Conservation (phyloP, 73 alveolate species). For the Paramecium sonneborni region DNA sequence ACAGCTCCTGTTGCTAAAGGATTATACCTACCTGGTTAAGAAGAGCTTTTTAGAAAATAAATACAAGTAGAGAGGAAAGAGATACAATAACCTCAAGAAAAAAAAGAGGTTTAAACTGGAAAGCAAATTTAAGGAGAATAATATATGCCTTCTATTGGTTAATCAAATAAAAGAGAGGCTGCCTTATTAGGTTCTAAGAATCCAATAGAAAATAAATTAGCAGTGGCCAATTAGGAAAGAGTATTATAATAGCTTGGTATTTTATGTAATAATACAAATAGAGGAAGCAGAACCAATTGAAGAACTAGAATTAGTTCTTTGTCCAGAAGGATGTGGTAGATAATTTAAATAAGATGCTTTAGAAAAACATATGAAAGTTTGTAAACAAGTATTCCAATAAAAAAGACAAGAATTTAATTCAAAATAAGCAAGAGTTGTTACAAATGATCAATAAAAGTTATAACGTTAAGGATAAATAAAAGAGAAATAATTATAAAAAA, state of each 20-base stretch:
- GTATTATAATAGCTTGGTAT: background rate
- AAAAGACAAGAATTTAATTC: conserved; percentile 77
- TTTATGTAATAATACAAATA: background rate
- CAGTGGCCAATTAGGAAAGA: background rate
- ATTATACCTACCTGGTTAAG: conserved; percentile 8
- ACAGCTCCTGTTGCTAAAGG: conserved; percentile 25
- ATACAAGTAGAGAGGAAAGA: conserved; percentile 9
- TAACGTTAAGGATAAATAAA: conserved; percentile 27
- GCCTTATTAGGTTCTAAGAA: conserved; percentile 45
- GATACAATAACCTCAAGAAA: background rate
- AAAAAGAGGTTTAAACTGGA: background rate
- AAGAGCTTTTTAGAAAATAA: conserved; percentile 4
- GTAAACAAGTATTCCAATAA: conserved; percentile 79
- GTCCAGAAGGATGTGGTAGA: conserved; percentile 79
- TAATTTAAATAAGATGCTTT: conserved; percentile 69
- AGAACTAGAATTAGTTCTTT: conserved; percentile 36
- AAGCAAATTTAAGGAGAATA: background rate
- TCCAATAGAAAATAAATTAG: conserved; percentile 7
- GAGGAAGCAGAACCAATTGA: conserved; percentile 18
- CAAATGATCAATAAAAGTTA: conserved; percentile 29
- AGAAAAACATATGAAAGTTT: conserved; percentile 74
- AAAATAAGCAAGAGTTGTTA: conserved; percentile 68
- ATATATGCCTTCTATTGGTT: conserved; percentile 39
- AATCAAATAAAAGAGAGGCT: conserved; percentile 36
- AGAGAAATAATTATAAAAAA: conserved; percentile 31